Evolutionary conservation across 2,329 filamentous ascomycete genomes (phyloP).

Genomic region (Fulvia fulva): DNA sequence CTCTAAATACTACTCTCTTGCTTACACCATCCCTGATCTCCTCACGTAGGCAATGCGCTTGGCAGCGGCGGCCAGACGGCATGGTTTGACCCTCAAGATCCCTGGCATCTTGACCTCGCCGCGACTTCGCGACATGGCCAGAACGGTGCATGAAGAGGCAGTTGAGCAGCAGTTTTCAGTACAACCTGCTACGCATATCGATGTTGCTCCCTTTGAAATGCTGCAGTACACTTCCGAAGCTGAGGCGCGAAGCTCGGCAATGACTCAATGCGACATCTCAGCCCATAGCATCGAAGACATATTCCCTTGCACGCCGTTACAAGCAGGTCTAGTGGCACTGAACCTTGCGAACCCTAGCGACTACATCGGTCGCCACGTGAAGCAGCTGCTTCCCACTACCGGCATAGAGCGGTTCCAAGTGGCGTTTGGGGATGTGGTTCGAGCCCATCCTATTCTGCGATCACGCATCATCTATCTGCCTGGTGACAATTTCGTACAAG

Average conservation of each 20-base stretch:
- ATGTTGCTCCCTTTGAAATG: background rate
- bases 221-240: background rate
- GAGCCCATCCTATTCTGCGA: too few relatives aligned
- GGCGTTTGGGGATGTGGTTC: slow-evolving; percentile 30
- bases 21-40: too few relatives aligned
- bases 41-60: slow-evolving; percentile 1
- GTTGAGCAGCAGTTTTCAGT: background rate
- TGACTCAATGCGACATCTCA: background rate
- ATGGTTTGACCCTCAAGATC: background rate
- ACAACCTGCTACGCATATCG: background rate
- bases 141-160: background rate
- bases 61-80: slow-evolving; percentile 1
- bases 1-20: too few relatives aligned
- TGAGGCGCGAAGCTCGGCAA: background rate
- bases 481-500: slow-evolving; percentile 12
- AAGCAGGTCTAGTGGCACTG: slow-evolving; percentile 45
- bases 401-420: slow-evolving; percentile 30
- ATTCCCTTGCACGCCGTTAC: slow-evolving; percentile 39
- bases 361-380: slow-evolving; percentile 46
- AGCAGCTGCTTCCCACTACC: slow-evolving; percentile 19
- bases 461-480: background rate
- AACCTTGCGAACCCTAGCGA: slow-evolving; percentile 50
- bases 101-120: slow-evolving; percentile 1
- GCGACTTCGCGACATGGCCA: slow-evolving; percentile 1
- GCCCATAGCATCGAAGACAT: slow-evolving; percentile 42